Conservation (phyloP, 116 monocot species). For the Phalaenopsis hybrid region DNA sequence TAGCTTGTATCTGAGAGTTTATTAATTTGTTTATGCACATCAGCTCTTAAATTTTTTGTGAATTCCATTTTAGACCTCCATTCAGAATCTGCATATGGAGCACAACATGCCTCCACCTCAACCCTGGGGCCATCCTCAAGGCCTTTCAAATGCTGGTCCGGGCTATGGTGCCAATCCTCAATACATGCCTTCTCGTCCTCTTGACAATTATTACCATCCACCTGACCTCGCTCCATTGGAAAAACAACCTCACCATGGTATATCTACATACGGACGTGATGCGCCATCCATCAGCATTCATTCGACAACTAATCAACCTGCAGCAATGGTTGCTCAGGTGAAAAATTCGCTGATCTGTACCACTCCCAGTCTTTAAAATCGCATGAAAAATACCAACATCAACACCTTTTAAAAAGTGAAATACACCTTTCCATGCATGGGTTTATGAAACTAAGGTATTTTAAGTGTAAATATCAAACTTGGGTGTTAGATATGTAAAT, state of each 20-base stretch:
- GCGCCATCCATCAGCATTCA: conserved; percentile 34
- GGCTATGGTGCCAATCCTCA: conserved; percentile 61
- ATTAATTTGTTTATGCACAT: neutral
- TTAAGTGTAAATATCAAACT: too few relatives aligned
- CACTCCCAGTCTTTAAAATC: neutral
- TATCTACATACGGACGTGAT: conserved; percentile 72
- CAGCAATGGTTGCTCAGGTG: conserved; percentile 55
- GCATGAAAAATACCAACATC: too few relatives aligned
- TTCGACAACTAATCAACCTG: conserved; percentile 31
- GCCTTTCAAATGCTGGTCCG: conserved; percentile 31
- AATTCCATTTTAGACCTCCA: conserved; percentile 6
- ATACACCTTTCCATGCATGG: too few relatives aligned
- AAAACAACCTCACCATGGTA: conserved; percentile 66
- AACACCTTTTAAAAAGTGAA: too few relatives aligned
- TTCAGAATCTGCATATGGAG: conserved; percentile 49
- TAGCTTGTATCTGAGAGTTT: too few relatives aligned
- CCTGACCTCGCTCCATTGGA: conserved; percentile 51
- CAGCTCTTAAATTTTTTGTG: neutral
- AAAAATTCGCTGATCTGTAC: neutral
- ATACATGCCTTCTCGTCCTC: conserved; percentile 63
- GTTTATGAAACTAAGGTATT: too few relatives aligned
- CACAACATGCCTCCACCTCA: conserved; percentile 59
- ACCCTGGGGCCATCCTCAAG: conserved; percentile 67
- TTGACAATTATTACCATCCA: conserved; percentile 67
- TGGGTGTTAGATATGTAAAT: too few relatives aligned